A percentile compares a stretch with the other conserved stretches of the same genome.
Evolutionary conservation across 257 asterid species (phyloP).

Genomic region (Striga asiatica): DNA sequence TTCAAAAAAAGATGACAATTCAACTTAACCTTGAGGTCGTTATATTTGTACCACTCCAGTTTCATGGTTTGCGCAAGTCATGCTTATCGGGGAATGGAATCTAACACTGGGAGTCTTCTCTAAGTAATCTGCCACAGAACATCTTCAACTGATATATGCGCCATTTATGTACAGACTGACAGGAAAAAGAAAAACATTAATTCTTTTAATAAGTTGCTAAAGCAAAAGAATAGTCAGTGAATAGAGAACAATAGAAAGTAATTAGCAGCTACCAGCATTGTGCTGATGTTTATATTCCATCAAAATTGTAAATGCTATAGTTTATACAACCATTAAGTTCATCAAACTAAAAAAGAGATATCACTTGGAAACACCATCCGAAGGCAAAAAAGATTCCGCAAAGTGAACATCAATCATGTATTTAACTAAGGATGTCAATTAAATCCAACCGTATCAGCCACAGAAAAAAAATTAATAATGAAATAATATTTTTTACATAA

Average conservation of each 20-base stretch:
- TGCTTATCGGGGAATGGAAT: constrained; percentile 67
- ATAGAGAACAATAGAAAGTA: background rate
- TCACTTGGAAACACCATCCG: background rate
- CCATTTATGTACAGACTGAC: constrained; percentile 75
- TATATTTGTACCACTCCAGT: constrained; percentile 49
- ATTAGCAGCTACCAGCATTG: background rate
- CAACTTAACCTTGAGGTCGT: constrained; percentile 12
- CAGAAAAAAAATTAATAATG: background rate
- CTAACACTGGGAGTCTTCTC: constrained; percentile 85
- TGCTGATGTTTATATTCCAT: background rate
- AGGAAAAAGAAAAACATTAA: constrained; percentile 2
- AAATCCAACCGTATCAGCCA: background rate
- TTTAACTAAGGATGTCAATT: background rate
- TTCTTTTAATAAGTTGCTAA: background rate
- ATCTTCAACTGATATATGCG: constrained; percentile 76
- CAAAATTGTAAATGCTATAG: background rate
- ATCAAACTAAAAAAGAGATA: background rate
- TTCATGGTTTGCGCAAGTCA: constrained; percentile 69
- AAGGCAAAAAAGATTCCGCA: background rate
- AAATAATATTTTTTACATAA: background rate
- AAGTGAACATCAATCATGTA: background rate
- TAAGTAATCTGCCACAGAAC: constrained; percentile 79
- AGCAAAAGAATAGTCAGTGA: background rate
- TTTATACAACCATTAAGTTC: background rate
- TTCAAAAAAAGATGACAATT: background rate